Evolutionary conservation across 2,329 filamentous ascomycete species (phyloP), one percentile per base, ranked within the genome.

Genomic region (Aspergillus ustus): DNA sequence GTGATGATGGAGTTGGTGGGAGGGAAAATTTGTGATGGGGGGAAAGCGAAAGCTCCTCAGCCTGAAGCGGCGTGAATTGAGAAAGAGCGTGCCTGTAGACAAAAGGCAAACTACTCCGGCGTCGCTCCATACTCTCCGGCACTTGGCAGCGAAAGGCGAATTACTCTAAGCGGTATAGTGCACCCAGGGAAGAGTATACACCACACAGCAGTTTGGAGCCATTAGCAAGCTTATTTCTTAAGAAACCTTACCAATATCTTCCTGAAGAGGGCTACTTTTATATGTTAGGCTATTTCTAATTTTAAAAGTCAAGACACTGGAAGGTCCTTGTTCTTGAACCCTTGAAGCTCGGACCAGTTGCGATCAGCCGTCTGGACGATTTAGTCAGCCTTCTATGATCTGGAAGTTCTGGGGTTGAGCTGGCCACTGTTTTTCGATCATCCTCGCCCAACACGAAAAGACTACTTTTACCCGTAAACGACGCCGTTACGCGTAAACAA

Each of bases 281-380:
- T 4, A 15, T 20, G n/a, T 1, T 20, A 13, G 7, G 7, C 17
- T 46, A 15, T 11, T 13, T 5, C 15, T 40, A 2, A 20, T 4
- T 20, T 19, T n/a, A 20, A 46, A 46, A 20, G 19, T 40, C 34
- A 46, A 46, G n/a, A n/a, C 44, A 19, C 17, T 55, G 34, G 11
- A 17, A 40, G 15, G 15, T 40, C 34, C 13, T 40, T 15, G 34
- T 40, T 15, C 34, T 25, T 40, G 34, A 40, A 40, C 34, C 34
- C 34, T 40, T 40, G 34, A 58, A 66, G 70, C 70, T 72, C 68
- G 63, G 70, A 61, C 69, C 70, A 71, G 52, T 52, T 59, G 53
- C 13, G 68, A 68, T 70, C 67, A 65, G 66, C 65, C 53, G 62
- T 54, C 56, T 54, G 49, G 54, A 50, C 50, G 43, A 68, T 69